Base-by-base conservation (phyloP, 345 rosid genomes). In the Chamaenerion angustifolium region DNA sequence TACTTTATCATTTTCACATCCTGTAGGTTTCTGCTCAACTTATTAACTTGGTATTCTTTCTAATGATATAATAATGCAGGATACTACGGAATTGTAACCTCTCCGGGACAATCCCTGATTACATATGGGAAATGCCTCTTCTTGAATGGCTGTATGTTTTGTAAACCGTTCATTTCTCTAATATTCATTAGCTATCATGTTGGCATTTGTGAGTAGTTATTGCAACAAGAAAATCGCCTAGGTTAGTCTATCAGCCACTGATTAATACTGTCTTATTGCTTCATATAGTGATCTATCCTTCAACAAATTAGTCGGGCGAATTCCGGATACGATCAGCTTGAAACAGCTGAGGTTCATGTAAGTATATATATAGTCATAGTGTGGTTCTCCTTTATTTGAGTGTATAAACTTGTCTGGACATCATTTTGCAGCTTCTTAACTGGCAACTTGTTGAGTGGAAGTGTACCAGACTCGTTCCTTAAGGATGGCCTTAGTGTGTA, bases 211-310 rank as follows among this genome's bases (percentile, higher is more conserved):
- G 15, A 27, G 45, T 56, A 8, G 14, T 41, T 40, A 46, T 35
- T 47, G 46, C 37, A 31, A 31, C 27, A 2, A 2, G 27, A 23
- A 23, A 23, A 23, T 2, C 27, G 27, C 37, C 7, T 31, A 31
- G 4, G 37, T 31, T 31, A 23, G 27, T 23, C 27, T 23, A 23
- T 23, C 27, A 23, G 27, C 27, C 27, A 23, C 2, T 23, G 27
- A 23, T n/a, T 6, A 2, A 12, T 50, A 1, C 13, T 11, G 9
- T 49, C 40, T n/a, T 11, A 8, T 56, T 18, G 6, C 13, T 43
- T 62, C 46, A 42, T 45, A 8, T 61, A 78, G 84, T 58, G 84
- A 78, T 68, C 67, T 78, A 54, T 72, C 78, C 66, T 78, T 65
- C 65, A 78, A 78, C 67, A 68, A 64, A 62, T 50, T 75, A 48